These are phyloP conservation scores for Globisporangium okanoganense DNA, from an alignment of 352 stramenopile genomes.

Conservation along the genomic window DNA sequence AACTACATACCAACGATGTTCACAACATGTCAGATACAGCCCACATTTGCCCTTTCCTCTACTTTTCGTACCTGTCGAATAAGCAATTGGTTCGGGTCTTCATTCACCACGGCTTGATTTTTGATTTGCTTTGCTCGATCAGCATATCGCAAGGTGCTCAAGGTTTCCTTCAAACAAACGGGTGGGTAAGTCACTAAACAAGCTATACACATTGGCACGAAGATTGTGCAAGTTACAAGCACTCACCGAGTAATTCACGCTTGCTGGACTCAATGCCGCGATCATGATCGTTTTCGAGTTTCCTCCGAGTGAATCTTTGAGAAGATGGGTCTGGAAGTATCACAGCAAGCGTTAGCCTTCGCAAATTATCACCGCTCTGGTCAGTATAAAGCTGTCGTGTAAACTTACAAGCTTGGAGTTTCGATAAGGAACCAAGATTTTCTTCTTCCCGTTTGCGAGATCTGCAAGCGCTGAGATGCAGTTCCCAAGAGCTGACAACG, in stretches of 20 bases:
- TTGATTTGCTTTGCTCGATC: slow-evolving; percentile 92
- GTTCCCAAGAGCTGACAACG: slow-evolving; percentile 87
- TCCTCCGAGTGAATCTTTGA: slow-evolving; percentile 83
- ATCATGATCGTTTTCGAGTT: slow-evolving; percentile 93
- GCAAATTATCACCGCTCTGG: not conserved
- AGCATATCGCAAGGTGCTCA: slow-evolving; percentile 89
- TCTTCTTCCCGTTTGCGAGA: slow-evolving; percentile 84
- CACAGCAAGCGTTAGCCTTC: not conserved
- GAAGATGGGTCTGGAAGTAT: slow-evolving; percentile 59
- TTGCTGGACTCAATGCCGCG: slow-evolving; percentile 80
- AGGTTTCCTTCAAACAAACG: slow-evolving; percentile 63
- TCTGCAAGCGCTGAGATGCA: slow-evolving; percentile 90
- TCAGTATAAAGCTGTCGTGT: not conserved
- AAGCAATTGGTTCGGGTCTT: slow-evolving; percentile 87
- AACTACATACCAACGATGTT: slow-evolving; percentile 23
- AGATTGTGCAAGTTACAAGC: not conserved
- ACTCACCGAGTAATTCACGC: slow-evolving; percentile 81
- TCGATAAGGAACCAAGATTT: slow-evolving; percentile 86
- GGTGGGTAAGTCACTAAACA: not conserved
- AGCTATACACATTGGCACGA: not conserved
- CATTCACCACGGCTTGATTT: slow-evolving; percentile 91
- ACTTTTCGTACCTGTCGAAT: slow-evolving; percentile 54
- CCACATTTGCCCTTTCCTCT: not conserved
- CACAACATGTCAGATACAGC: not conserved
- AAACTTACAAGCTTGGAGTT: slow-evolving; percentile 88